Evolutionary conservation across 1,284 basidiomycete genomes (phyloP).

Genomic region (Filobasidium uniguttulatum): DNA sequence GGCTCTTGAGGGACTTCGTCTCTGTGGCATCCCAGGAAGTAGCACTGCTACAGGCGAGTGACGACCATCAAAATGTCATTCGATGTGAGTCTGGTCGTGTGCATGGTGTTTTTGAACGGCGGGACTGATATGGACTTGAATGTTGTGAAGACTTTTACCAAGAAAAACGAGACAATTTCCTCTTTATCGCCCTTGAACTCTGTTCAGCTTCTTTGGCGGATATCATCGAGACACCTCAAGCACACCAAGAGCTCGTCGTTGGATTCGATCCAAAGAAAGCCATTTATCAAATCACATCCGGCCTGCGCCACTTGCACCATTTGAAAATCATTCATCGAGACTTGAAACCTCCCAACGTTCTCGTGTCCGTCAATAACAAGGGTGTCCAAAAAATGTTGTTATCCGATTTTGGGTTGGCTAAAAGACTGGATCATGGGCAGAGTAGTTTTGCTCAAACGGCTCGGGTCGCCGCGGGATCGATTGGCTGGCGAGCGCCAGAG

Average conservation of each 20-base stretch:
- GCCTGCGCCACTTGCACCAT: slow-evolving; percentile 77
- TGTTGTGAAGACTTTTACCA: slow-evolving; percentile 64
- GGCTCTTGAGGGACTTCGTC: slow-evolving; percentile 87
- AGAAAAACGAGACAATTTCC: slow-evolving; percentile 80
- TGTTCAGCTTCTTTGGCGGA: slow-evolving; percentile 92
- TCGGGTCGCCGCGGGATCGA: slow-evolving; percentile 58
- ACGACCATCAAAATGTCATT: slow-evolving; percentile 97
- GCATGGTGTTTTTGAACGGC: neutral
- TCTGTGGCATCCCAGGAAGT: slow-evolving; percentile 91
- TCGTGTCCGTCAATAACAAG: slow-evolving; percentile 61
- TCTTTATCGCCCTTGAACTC: slow-evolving; percentile 93
- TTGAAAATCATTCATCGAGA: slow-evolving; percentile 96
- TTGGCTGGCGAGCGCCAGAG: slow-evolving; percentile 90
- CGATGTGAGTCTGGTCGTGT: slow-evolving; percentile 47
- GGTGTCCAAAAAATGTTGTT: slow-evolving; percentile 70
- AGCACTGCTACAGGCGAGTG: slow-evolving; percentile 82
- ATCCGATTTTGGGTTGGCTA: slow-evolving; percentile 88
- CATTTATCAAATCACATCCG: slow-evolving; percentile 71
- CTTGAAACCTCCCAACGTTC: slow-evolving; percentile 96
- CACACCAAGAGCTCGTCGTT: slow-evolving; percentile 47
- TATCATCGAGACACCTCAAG: slow-evolving; percentile 66
- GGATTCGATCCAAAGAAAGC: slow-evolving; percentile 82
- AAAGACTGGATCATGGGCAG: slow-evolving; percentile 81
- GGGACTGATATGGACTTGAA: neutral
- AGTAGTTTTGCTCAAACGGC: slow-evolving; percentile 80